Base-by-base conservation (phyloP, 306 rosid genomes). In the Quercus alba region DNA sequence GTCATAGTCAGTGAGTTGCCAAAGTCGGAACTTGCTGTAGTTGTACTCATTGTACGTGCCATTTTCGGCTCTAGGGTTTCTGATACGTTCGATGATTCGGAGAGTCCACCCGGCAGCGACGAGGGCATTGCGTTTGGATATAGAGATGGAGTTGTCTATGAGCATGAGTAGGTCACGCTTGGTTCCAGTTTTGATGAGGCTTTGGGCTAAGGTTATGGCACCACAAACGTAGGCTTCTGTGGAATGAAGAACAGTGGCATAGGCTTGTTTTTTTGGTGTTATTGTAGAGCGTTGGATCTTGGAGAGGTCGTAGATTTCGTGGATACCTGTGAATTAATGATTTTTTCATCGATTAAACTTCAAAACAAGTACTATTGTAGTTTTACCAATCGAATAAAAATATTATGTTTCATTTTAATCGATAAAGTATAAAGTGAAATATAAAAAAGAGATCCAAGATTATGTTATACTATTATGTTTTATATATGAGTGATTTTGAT, bases 1-100 rank as follows among this genome's bases (percentile, higher is more conserved):
- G 38, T 91, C 82, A 68, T 95, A 95, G 23, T 87, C 89, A 4
- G 94, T 93, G 38, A 95, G 91, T 79, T 91, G 98, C 99, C 99
- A 95, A 1, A 95, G 82, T 5, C 98, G 90, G 78, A 95, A 89
- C 91, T 95, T 95, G 87, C 96, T 95, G 86, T 95, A 95, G 80
- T 95, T 95, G 87, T 95, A 95, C 79, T 95, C 98, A 74, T 95
- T 95, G 83, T 95, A 95, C 10, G 99, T 85, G 30, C 75, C 76
- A 1, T 86, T 89, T 66, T 82, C 83, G 0, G 99, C 92, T 28
- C 76, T 76, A 0, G 99, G 98, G 81, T 95, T 95, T 19, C 99
- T 87, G 68, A 95, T 95, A 1, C 99, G 87, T 25, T 82, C 73
- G 10, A 93, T 95, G 81, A 86, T 5, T 10, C 90, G 90, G 67